Conservation (phyloP, 1,139 yeast species). For the Candida dubliniensis region DNA sequence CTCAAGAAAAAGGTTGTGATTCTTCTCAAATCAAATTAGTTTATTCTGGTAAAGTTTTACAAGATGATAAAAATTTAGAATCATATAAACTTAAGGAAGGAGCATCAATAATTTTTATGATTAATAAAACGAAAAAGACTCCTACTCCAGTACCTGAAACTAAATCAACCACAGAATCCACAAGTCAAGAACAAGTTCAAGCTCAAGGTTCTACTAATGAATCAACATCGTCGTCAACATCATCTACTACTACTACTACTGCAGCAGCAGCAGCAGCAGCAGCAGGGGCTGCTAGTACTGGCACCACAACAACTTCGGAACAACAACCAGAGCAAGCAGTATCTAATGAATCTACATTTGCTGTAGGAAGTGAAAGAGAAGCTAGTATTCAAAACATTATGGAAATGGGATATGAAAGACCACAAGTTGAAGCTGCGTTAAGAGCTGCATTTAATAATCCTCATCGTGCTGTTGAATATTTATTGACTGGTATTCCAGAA, state of each 20-base stretch:
- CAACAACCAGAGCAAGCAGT: conserved; percentile 6
- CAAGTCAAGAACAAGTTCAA: too few relatives aligned
- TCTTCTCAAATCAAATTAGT: conserved; percentile 81
- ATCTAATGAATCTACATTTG: conserved; percentile 39
- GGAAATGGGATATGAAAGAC: conserved; percentile 95
- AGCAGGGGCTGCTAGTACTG: conserved; percentile 10
- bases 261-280: conserved; percentile 1
- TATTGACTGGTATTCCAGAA: conserved; percentile 88
- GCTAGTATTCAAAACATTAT: conserved; percentile 74
- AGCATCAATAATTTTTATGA: conserved; percentile 91
- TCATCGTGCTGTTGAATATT: conserved; percentile 95
- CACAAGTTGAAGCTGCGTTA: conserved; percentile 85
- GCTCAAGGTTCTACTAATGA: conserved; percentile 17
- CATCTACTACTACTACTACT: conserved; percentile 17
- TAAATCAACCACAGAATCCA: conserved; percentile 18
- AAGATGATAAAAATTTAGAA: conserved; percentile 75
- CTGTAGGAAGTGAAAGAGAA: conserved; percentile 66
- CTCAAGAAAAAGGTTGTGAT: conserved; percentile 67
- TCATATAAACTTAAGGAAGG: conserved; percentile 80
- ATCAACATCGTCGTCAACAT: conserved; percentile 8
- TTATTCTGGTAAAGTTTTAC: conserved; percentile 87
- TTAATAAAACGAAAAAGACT: conserved; percentile 51
- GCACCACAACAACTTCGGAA: conserved; percentile 8
- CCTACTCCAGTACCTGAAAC: conserved; percentile 18
- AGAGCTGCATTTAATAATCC: conserved; percentile 97